phyloP scores from a whole-genome alignment of 352 stramenopile species.

The Blastocystis sp. region DNA sequence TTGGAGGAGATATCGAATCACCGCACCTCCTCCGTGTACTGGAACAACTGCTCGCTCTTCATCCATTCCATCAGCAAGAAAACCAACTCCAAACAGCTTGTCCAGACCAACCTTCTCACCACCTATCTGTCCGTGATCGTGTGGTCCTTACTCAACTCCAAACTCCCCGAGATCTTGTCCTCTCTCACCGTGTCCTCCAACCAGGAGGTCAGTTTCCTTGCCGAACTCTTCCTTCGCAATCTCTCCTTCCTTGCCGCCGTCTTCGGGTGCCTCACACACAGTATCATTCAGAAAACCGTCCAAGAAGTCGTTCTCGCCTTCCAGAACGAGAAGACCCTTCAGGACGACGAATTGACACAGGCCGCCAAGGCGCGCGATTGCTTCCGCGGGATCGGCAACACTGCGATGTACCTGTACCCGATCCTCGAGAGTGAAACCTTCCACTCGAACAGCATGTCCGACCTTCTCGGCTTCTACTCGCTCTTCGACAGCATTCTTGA shows the following conservation, averaged over 20 bases:
- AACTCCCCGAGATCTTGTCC: conserved; percentile 74
- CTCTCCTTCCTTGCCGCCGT: conserved; percentile 50
- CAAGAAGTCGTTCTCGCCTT: conserved; percentile 37
- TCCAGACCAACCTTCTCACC: conserved; percentile 59
- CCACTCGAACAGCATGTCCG: background rate
- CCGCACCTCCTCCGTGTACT: conserved; percentile 30
- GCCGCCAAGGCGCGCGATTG: conserved; percentile 19
- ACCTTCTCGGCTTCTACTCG: conserved; percentile 34
- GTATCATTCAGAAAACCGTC: conserved; percentile 13
- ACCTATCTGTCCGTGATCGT: conserved; percentile 42
- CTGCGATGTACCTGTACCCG: conserved; percentile 36
- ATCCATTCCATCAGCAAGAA: conserved; percentile 16
- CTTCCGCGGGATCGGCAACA: conserved; percentile 40
- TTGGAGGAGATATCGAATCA: background rate
- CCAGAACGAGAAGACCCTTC: background rate
- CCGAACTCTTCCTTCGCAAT: conserved; percentile 66
- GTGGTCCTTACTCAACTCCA: conserved; percentile 72
- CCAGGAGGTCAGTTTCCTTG: conserved; percentile 46
- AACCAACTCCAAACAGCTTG: background rate
- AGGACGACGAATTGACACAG: conserved; percentile 43
- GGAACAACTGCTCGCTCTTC: conserved; percentile 59
- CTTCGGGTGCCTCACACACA: conserved; percentile 39
- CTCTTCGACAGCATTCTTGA: conserved; percentile 59
- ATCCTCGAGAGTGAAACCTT: conserved; percentile 61
- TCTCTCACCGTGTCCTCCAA: conserved; percentile 49